phyloP scores from a whole-genome alignment of 805 yeast species.

The Starmera dryadoides region DNA sequence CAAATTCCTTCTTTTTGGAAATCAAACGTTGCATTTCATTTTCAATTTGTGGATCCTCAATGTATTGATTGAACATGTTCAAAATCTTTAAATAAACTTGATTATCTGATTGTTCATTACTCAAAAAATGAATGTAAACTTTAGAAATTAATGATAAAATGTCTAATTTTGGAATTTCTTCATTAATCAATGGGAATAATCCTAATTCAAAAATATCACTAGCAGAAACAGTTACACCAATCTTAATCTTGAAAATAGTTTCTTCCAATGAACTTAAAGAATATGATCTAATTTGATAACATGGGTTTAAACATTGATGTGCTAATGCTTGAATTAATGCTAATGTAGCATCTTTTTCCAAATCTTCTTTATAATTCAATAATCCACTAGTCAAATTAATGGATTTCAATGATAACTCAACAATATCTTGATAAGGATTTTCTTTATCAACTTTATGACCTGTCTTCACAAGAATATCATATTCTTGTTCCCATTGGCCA shows the following conservation, averaged over 20 bases:
- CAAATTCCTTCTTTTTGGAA: conserved; percentile 26
- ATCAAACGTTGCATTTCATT: conserved; percentile 30
- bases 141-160: conserved; percentile 64
- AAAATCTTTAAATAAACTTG: conserved; percentile 30
- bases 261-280: conserved; percentile 58
- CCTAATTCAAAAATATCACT: conserved; percentile 63
- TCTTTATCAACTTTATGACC: conserved; percentile 37
- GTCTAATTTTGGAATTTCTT: conserved; percentile 61
- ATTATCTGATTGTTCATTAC: conserved; percentile 25
- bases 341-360: conserved; percentile 27
- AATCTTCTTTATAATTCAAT: conserved; percentile 26
- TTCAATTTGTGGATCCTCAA: conserved; percentile 32
- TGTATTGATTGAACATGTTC: conserved; percentile 29
- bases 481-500: conserved; percentile 66
- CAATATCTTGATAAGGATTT: conserved; percentile 46
- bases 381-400: conserved; percentile 53
- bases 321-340: conserved; percentile 78
- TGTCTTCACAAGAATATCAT: conserved; percentile 34
- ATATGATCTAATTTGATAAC: conserved; percentile 62
- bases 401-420: conserved; percentile 54
- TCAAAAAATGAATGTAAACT: conserved; percentile 44
- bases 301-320: conserved; percentile 85
- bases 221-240: conserved; percentile 35
- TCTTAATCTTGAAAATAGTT: conserved; percentile 26
- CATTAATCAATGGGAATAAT: conserved; percentile 64